Evolutionary conservation across 2,329 filamentous ascomycete genomes (phyloP), one percentile per base, ranked within the genome.

Genomic region (Pseudodiploospora longispora): DNA sequence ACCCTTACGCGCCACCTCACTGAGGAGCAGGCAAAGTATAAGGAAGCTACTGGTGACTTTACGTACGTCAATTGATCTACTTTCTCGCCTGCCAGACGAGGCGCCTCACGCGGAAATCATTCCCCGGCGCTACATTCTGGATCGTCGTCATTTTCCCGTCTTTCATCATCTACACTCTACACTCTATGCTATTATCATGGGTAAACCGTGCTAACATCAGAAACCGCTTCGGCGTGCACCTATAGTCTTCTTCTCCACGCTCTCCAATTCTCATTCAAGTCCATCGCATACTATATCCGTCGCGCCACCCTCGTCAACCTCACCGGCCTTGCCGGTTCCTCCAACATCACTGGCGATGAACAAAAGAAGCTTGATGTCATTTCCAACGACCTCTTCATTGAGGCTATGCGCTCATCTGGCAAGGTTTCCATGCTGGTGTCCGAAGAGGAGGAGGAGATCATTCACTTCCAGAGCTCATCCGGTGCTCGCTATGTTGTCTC

Each of bases 341-440:
- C 89, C 54, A 98, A 98, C 71, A 87, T 77, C 43, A 97, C 93
- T 3, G 93, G 93, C 53, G 93, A 98, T 67, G 93, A 97, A 65
- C 93, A 98, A 68, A 98, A 98, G 81, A 98, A 98, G 74, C 87
- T 98, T 50, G 93, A 98, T 64, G 91, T 98, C 48, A 97, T 98
- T 63, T 91, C 90, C 65, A 97, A 98, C 65, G 93, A 98, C 64
- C 77, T 98, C 58, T 98, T 98, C 72, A 87, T 98, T 61, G 83
- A 87, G 49, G 87, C 90, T 51, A 97, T 98, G 93, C 81, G 80
- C 55, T 91, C 87, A 42, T 95, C 86, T 29, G 90, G 88, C 58
- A 90, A 89, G 67, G 93, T 90, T 63, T 82, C 88, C 42, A 73
- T 97, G 47, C 75, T 98, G 32, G 90, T 98, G n/a, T 98, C 93